Evolutionary conservation across 2,329 filamentous ascomycete genomes (phyloP).

Genomic region (Monosporascus sp.): DNA sequence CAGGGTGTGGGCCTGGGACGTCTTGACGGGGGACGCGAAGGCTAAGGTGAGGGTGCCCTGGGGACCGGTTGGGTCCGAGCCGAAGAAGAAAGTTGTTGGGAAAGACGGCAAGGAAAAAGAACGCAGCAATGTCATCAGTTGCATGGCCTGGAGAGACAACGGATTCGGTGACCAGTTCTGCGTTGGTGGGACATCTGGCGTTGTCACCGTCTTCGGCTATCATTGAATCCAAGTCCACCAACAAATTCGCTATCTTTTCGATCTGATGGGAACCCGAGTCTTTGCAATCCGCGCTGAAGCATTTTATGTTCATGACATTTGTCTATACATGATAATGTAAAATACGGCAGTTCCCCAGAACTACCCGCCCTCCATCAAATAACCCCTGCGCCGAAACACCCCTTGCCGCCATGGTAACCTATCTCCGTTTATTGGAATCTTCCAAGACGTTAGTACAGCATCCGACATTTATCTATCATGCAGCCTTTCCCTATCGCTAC

Average conservation of each 20-base stretch:
- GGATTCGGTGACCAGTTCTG: conserved; percentile 62
- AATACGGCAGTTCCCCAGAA: conserved; percentile 9
- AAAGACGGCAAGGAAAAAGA: conserved; percentile 56
- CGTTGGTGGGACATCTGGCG: conserved; percentile 58
- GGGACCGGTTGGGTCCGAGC: conserved; percentile 45
- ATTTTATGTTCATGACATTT: background rate
- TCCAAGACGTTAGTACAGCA: conserved; percentile 21
- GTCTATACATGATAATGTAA: conserved; percentile 6
- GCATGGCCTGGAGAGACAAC: conserved; percentile 56
- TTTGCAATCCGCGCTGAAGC: background rate
- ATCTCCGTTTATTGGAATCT: conserved; percentile 14
- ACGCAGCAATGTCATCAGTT: conserved; percentile 55
- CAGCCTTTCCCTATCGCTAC: conserved; percentile 3
- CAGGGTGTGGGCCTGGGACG: conserved; percentile 74
- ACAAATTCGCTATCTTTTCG: no score
- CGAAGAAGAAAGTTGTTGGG: conserved; percentile 48
- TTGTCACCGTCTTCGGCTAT: conserved; percentile 58
- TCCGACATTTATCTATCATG: conserved; percentile 13
- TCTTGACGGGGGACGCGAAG: conserved; percentile 65
- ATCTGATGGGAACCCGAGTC: background rate
- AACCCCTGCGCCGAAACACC: conserved; percentile 16
- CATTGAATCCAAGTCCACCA: conserved; percentile 12
- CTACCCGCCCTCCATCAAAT: conserved; percentile 12
- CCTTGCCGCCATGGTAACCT: conserved; percentile 16
- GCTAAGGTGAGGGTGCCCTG: conserved; percentile 57